Evolutionary conservation across 1,139 yeast genomes (phyloP).

Genomic region (Blastobotrys niveus): DNA sequence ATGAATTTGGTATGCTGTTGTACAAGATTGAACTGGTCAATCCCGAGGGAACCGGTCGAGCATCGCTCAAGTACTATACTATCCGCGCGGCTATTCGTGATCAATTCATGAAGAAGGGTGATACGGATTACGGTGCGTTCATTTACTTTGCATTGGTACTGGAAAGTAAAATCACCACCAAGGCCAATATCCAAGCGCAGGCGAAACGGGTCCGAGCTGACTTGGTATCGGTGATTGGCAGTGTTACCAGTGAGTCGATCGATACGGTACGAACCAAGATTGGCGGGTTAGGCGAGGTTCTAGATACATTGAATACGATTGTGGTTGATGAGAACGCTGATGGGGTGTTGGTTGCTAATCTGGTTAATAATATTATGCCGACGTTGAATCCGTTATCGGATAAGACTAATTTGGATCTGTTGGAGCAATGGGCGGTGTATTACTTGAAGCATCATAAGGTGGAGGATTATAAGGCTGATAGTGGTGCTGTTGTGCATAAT

Average conservation of each 20-base stretch:
- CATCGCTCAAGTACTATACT: background rate
- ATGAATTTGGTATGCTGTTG: constrained; percentile 1
- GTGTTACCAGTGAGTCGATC: background rate
- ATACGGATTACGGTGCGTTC: constrained; percentile 1
- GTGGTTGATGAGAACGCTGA: background rate
- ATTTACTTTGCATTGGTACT: constrained; percentile 5
- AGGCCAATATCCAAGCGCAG: background rate
- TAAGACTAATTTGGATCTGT: background rate
- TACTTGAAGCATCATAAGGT: background rate
- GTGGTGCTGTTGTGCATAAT: no score
- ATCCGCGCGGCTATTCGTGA: constrained; percentile 2
- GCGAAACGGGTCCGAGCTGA: constrained; percentile 1
- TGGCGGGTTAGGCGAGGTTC: constrained; percentile 2
- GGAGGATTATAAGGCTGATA: no score
- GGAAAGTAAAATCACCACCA: background rate
- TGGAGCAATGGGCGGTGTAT: constrained; percentile 5
- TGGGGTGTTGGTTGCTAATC: constrained; percentile 1
- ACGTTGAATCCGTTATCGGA: background rate
- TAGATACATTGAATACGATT: background rate
- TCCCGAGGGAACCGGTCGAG: background rate
- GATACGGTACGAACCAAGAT: constrained; percentile 4
- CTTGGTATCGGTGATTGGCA: background rate
- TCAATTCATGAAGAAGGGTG: background rate
- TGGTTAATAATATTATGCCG: constrained; percentile 8
- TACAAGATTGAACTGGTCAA: constrained; percentile 3